Evolutionary conservation across 1,284 basidiomycete genomes (phyloP).

Genomic region (Trametes polyzona): DNA sequence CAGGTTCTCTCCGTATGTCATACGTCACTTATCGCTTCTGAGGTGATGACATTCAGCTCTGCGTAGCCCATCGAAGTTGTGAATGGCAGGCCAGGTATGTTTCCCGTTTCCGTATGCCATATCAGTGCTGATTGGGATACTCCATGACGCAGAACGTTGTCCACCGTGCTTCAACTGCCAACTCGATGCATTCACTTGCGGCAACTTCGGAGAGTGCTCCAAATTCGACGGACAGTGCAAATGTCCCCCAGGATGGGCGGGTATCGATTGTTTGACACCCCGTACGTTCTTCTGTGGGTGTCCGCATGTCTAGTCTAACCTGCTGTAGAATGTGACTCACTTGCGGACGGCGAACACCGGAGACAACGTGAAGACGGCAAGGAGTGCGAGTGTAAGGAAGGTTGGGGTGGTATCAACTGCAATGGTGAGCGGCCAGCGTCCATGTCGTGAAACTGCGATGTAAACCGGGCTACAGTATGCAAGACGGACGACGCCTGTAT

Average conservation of each 20-base stretch:
- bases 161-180: conserved; percentile 88
- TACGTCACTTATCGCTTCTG: neutral
- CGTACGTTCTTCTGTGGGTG: conserved; percentile 49
- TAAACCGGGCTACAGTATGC: conserved; percentile 65
- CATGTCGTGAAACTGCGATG: neutral
- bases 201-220: conserved; percentile 86
- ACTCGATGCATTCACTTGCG: conserved; percentile 82
- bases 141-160: conserved; percentile 48
- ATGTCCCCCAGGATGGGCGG: conserved; percentile 90
- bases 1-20: conserved; percentile 23
- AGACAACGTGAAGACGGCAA: conserved; percentile 78
- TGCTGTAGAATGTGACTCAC: conserved; percentile 81
- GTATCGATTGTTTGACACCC: conserved; percentile 86
- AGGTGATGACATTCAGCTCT: neutral
- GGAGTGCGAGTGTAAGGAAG: conserved; percentile 88
- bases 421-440: conserved; percentile 67
- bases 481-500: conserved; percentile 79
- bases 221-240: conserved; percentile 89
- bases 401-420: conserved; percentile 96
- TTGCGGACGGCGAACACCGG: conserved; percentile 87
- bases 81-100: conserved; percentile 25
- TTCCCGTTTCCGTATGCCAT: too few species aligned
- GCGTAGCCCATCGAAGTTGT: conserved; percentile 26
- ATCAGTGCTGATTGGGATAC: too few species aligned
- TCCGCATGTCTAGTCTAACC: neutral